Percentiles rank a stretch among this genome's conserved stretches.
phyloP scores from a whole-genome alignment of 2,329 filamentous ascomycete genomes.

The Penicillium occitanis region DNA sequence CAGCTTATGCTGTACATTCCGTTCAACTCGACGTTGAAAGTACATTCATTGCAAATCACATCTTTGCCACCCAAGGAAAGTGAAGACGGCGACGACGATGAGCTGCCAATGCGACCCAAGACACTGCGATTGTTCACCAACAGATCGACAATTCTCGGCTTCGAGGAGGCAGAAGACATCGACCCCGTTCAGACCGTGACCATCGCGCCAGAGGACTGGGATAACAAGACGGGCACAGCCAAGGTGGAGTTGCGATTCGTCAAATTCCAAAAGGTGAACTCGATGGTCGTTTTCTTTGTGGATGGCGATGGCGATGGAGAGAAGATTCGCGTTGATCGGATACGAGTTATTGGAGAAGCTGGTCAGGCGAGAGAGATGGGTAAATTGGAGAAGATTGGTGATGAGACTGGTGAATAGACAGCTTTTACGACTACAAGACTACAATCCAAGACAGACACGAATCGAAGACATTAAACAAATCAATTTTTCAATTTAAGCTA shows the following conservation, averaged over 20 bases:
- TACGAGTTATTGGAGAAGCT: constrained; percentile 75
- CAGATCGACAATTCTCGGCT: constrained; percentile 83
- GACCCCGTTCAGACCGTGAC: constrained; percentile 76
- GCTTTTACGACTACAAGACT: background rate
- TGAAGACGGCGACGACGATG: constrained; percentile 64
- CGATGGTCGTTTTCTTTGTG: constrained; percentile 81
- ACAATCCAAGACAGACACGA: background rate
- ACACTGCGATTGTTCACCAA: constrained; percentile 86
- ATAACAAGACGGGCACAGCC: constrained; percentile 67
- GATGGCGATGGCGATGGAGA: constrained; percentile 81
- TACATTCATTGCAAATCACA: constrained; percentile 84
- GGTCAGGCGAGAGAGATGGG: constrained; percentile 92
- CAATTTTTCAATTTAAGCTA: background rate
- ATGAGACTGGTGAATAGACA: constrained; percentile 63
- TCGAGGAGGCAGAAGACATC: constrained; percentile 89
- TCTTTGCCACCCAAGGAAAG: constrained; percentile 63
- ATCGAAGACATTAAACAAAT: background rate
- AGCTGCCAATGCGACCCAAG: constrained; percentile 75
- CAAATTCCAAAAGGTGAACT: constrained; percentile 94
- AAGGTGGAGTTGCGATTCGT: constrained; percentile 79
- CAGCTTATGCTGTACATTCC: constrained; percentile 92
- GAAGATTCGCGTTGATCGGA: constrained; percentile 69
- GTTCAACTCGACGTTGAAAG: constrained; percentile 82
- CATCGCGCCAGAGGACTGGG: constrained; percentile 76
- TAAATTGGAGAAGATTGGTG: constrained; percentile 90